Evolutionary conservation across 106 monocot species (phyloP).

Genomic region (Phalaenopsis equestris): DNA sequence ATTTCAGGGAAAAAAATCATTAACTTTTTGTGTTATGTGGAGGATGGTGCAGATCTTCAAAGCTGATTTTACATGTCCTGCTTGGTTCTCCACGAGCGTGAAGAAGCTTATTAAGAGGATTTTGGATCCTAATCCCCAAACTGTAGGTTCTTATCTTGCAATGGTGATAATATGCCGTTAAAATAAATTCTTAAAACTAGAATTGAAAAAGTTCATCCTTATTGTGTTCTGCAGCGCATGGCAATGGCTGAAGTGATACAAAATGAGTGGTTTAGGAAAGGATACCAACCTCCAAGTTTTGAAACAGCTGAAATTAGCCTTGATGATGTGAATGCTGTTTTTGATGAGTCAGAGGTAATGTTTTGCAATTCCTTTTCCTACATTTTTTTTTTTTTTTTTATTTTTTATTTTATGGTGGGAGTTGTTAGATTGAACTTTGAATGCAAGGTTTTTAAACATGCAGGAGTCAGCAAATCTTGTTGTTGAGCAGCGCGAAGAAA

Average conservation of each 20-base stretch:
- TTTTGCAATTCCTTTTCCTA: background rate
- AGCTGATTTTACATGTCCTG: constrained; percentile 83
- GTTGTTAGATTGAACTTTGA: background rate
- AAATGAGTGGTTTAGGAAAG: constrained; percentile 98
- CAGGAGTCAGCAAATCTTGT: constrained; percentile 69
- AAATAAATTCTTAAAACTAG: background rate
- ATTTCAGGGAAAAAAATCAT: background rate
- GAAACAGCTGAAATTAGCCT: constrained; percentile 52
- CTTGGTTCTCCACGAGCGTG: constrained; percentile 91
- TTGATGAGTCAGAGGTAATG: constrained; percentile 64
- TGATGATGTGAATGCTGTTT: constrained; percentile 66
- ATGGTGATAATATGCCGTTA: background rate
- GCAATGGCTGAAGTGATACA: constrained; percentile 60
- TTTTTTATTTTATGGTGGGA: background rate
- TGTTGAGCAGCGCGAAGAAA: constrained; percentile 73
- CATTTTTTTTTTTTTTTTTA: background rate
- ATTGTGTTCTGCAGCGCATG: constrained; percentile 58
- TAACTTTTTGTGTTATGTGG: background rate
- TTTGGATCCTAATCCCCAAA: constrained; percentile 80
- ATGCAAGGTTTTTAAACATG: constrained; percentile 3
- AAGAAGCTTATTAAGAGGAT: constrained; percentile 92
- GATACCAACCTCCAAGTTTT: constrained; percentile 70
- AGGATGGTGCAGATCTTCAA: constrained; percentile 56
- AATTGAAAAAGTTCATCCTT: background rate
- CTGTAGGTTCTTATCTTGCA: constrained; percentile 27